Conservation (phyloP, 2,329 filamentous ascomycete genomes). For the Arthrobotrys sinensis region DNA sequence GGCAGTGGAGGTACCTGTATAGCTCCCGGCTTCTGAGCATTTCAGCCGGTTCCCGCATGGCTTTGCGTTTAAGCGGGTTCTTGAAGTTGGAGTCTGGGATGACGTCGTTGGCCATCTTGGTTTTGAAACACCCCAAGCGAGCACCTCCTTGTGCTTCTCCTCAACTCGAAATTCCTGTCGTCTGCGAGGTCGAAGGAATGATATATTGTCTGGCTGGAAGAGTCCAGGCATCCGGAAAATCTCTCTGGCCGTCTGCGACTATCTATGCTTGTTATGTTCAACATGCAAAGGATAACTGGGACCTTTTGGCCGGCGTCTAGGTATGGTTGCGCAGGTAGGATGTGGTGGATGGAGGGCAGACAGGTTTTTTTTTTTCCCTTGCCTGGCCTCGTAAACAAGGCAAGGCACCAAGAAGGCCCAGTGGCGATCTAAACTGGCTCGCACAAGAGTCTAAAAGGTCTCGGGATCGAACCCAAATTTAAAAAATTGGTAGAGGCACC, state of each 20-base stretch:
- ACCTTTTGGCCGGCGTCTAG: conserved; percentile 13
- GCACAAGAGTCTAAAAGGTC: conserved; percentile 24
- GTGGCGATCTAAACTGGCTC: conserved; percentile 45
- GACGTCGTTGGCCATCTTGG: conserved; percentile 56
- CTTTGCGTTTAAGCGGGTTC: conserved; percentile 49
- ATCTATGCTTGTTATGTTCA: conserved; percentile 38
- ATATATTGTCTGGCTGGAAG: conserved; percentile 26
- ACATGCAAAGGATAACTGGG: conserved; percentile 33
- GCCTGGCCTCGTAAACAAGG: conserved; percentile 59
- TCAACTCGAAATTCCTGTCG: conserved; percentile 52
- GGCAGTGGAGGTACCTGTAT: conserved; percentile 44
- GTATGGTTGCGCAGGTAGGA: conserved; percentile 10
- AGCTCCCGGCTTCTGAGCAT: conserved; percentile 52
- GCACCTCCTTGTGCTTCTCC: conserved; percentile 35
- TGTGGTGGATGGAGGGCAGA: conserved; percentile 28
- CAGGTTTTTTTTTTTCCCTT: conserved; percentile 35
- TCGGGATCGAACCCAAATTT: conserved; percentile 17
- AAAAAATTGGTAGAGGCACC: neutral
- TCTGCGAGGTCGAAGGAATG: conserved; percentile 43
- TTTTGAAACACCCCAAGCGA: conserved; percentile 54
- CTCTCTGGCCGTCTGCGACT: conserved; percentile 30
- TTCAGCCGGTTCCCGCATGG: conserved; percentile 41
- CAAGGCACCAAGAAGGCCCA: conserved; percentile 51
- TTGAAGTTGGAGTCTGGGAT: conserved; percentile 41
- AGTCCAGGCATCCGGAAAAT: conserved; percentile 48